Evolutionary conservation across 2,329 filamentous ascomycete genomes (phyloP).

Genomic region (Aspergillus ustus): DNA sequence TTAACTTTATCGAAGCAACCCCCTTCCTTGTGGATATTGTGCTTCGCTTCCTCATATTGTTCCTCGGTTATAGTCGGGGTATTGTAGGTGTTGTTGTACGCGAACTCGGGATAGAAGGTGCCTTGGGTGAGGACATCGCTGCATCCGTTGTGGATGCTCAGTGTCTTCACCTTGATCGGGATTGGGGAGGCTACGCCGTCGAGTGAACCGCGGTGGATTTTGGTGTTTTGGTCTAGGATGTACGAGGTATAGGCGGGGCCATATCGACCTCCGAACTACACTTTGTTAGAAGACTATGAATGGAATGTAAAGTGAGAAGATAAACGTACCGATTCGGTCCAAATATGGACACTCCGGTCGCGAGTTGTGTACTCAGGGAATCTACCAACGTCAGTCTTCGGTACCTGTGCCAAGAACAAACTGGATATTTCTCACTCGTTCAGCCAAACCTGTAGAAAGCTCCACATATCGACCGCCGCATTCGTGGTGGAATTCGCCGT

Average conservation of each 20-base stretch:
- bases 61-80: conserved; percentile 55
- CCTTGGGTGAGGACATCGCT: conserved; percentile 67
- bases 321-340: background rate
- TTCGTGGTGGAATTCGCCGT: conserved; percentile 43
- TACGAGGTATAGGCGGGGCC: conserved; percentile 66
- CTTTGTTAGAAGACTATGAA: too few species aligned
- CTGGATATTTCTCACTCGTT: too few species aligned
- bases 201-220: conserved; percentile 56
- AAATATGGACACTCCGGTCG: conserved; percentile 1
- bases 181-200: conserved; percentile 32
- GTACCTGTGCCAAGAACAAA: too few species aligned
- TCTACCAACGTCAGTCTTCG: conserved; percentile 46
- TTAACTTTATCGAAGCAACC: conserved; percentile 4
- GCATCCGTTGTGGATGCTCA: conserved; percentile 74
- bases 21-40: background rate
- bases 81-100: conserved; percentile 60
- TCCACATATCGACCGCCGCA: conserved; percentile 56
- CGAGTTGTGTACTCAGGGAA: conserved; percentile 43
- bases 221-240: conserved; percentile 65
- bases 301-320: too few species aligned
- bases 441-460: conserved; percentile 52
- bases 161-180: conserved; percentile 60
- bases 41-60: background rate
- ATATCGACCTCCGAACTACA: conserved; percentile 63
- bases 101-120: conserved; percentile 46